Percentiles rank a stretch among this genome's conserved stretches.
Evolutionary conservation across 2,329 filamentous ascomycete genomes (phyloP).

Genomic region (Metarhizium robertsii): DNA sequence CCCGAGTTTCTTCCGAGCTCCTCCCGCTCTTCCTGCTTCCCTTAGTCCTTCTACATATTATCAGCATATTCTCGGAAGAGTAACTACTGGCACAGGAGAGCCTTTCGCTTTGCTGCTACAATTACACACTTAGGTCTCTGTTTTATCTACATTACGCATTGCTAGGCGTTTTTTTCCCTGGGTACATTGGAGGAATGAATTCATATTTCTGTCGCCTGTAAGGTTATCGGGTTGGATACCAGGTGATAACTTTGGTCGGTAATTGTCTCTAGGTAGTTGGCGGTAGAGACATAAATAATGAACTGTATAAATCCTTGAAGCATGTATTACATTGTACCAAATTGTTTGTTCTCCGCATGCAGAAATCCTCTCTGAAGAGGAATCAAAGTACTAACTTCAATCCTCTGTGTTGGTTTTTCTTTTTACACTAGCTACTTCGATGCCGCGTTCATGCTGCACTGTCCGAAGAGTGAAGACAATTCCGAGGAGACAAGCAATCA

Average conservation of each 20-base stretch:
- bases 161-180: constrained; percentile 3
- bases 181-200: neutral
- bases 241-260: neutral
- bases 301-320: neutral
- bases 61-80: too few relatives aligned
- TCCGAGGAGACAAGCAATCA: constrained; percentile 61
- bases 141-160: constrained; percentile 4
- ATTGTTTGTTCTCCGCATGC: neutral
- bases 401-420: constrained; percentile 19
- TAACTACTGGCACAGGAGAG: neutral
- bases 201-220: neutral
- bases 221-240: neutral
- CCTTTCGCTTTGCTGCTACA: neutral
- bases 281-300: neutral
- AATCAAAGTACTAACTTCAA: neutral
- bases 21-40: too few relatives aligned
- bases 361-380: neutral
- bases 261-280: neutral
- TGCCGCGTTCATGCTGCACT: constrained; percentile 49
- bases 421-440: constrained; percentile 26
- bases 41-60: too few relatives aligned
- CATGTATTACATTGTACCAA: neutral
- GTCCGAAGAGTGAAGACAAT: constrained; percentile 61
- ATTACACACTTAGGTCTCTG: neutral
- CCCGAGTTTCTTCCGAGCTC: neutral